Base-by-base conservation (phyloP, 2,329 filamentous ascomycete genomes). In the Emericellopsis atlantica region DNA sequence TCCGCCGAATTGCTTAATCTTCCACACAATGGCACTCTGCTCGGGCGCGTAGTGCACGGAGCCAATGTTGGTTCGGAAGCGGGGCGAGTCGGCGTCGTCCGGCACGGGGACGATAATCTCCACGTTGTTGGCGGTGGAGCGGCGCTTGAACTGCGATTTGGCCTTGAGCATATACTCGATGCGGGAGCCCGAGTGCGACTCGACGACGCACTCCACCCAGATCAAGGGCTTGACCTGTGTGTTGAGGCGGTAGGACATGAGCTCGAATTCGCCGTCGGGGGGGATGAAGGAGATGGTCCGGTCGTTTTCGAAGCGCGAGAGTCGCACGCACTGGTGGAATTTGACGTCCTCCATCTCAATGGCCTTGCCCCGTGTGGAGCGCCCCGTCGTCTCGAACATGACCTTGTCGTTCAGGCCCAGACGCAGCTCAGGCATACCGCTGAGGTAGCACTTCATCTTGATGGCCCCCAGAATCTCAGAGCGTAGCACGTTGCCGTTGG, bases 301-400 rank as follows among this genome's bases (percentile, higher is more conserved):
- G 68, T 98, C 92, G 63, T 96, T 98, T 63, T 98, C 92, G 65
- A 98, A 98, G 49, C 92, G 79, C 37, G 88, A 93, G 48, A 98
- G 73, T 47, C 92, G 80, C 48, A 98, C 92, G 57, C 92, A 98
- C 62, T 98, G 92, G 65, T 98, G 92, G 63, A 98, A 98, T 56
- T 98, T 98, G 63, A 98, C 92, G 53, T 98, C 92, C 57, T 98
- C 92, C 92, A 98, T 98, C 66, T 98, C 92, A 48, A 98, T 92
- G 9, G 92, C 86, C 65, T 98, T 98, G 45, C 92, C 92, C 54
- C 92, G 72, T 33, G 90, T 96, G 14, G 90, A 87, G 46, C 92
- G 76, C 23, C 92, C 92, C 0, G 92, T 98, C 4, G 88, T 94
- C 66, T 98, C 92, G 56, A 98, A 98, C 92, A 98, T 98, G 61